Percentiles rank a stretch among this genome's conserved stretches.
phyloP scores from a whole-genome alignment of 805 yeast species.

The Saccharomyces mikatae region DNA sequence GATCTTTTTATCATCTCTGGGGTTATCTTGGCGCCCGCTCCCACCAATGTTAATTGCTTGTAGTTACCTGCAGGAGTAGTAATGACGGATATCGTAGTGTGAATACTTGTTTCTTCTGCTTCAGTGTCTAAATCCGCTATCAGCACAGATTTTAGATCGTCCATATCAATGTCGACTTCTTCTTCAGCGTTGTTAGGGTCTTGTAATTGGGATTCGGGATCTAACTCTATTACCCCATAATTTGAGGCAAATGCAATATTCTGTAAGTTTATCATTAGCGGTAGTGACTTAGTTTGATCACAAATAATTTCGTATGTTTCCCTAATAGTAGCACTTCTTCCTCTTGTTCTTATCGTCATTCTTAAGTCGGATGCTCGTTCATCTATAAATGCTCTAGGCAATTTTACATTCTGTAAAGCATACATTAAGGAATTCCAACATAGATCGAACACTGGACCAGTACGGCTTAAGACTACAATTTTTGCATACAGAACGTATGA shows the following conservation, averaged over 20 bases:
- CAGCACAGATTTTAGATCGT: conserved; percentile 33
- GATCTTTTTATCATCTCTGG: conserved; percentile 42
- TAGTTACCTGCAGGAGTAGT: conserved; percentile 26
- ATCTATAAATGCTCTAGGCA: conserved; percentile 65
- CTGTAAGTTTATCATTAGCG: conserved; percentile 34
- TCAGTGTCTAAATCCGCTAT: conserved; percentile 78
- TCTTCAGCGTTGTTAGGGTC: conserved; percentile 20
- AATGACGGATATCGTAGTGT: conserved; percentile 43
- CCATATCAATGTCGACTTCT: conserved; percentile 27
- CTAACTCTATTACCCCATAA: conserved; percentile 50
- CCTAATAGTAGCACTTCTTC: conserved; percentile 39
- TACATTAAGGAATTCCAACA: conserved; percentile 60
- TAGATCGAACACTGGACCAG: conserved; percentile 75
- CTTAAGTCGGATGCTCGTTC: conserved; percentile 49
- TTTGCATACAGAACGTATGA: conserved; percentile 60
- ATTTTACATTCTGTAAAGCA: conserved; percentile 49
- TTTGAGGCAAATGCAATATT: conserved; percentile 39
- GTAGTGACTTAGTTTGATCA: conserved; percentile 37
- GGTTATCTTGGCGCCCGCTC: conserved; percentile 42
- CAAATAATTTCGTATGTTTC: conserved; percentile 49
- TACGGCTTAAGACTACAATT: conserved; percentile 66
- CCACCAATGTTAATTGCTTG: conserved; percentile 40
- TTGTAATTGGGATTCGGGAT: conserved; percentile 28
- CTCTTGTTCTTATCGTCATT: conserved; percentile 45
- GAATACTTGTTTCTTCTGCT: conserved; percentile 61